These are phyloP conservation scores for Drosera capensis DNA, from an alignment of 148 eudicot species.

Conservation along the genomic window DNA sequence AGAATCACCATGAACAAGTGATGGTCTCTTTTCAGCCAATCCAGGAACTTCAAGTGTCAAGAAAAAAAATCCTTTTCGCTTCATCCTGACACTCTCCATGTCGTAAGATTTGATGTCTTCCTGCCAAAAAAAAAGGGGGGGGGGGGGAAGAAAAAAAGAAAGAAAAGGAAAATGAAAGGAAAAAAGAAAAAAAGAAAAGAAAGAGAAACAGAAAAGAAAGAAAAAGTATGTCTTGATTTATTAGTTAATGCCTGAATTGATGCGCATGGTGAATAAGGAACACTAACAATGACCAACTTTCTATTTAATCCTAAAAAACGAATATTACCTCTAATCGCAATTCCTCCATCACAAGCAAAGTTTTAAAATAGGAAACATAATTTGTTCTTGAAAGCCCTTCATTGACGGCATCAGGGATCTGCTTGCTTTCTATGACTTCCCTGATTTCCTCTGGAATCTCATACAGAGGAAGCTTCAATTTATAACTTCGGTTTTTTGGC, in stretches of 20 bases:
- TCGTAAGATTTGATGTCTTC: constrained; percentile 64
- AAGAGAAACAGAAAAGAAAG: too few relatives aligned
- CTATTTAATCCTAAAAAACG: background rate
- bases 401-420: constrained; percentile 32
- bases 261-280: too few relatives aligned
- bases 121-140: constrained; percentile 21
- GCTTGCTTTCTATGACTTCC: constrained; percentile 23
- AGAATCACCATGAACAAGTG: constrained; percentile 66
- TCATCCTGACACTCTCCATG: constrained; percentile 54
- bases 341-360: constrained; percentile 70
- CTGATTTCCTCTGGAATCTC: constrained; percentile 38
- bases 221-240: too few relatives aligned
- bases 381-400: constrained; percentile 37
- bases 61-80: constrained; percentile 25
- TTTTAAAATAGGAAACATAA: constrained; percentile 40
- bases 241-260: too few relatives aligned
- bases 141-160: background rate
- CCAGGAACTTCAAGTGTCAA: constrained; percentile 80
- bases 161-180: background rate
- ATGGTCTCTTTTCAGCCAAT: constrained; percentile 84
- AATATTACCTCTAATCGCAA: constrained; percentile 59
- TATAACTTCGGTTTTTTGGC: constrained; percentile 13
- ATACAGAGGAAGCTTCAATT: constrained; percentile 25
- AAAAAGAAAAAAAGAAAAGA: too few relatives aligned
- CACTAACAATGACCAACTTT: too few relatives aligned